phyloP scores from a whole-genome alignment of 2,329 filamentous ascomycete species.

The Xylaria sp. region DNA sequence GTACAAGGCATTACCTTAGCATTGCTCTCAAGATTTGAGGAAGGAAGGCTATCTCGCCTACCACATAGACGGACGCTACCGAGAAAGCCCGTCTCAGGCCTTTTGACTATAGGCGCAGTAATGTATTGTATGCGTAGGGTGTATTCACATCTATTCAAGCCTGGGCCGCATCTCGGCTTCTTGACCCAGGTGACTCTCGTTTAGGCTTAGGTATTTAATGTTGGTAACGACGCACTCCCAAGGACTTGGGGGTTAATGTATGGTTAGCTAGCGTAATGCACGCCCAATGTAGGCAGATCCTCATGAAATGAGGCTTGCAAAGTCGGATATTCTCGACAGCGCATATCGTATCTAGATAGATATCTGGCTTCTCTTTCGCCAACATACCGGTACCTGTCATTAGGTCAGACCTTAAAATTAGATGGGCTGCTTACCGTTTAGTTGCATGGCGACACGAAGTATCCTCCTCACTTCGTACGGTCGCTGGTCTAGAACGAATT shows the following conservation, averaged over 20 bases:
- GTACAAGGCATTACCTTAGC: background rate
- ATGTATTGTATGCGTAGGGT: background rate
- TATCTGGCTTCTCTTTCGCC: slow-evolving; percentile 4
- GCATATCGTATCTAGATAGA: background rate
- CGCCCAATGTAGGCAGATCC: background rate
- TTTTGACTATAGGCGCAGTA: background rate
- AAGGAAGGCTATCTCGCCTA: background rate
- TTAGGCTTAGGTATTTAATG: background rate
- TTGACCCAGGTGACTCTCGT: background rate
- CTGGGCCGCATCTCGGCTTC: background rate
- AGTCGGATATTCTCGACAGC: background rate
- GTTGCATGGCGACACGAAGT: slow-evolving; percentile 8
- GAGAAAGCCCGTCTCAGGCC: background rate
- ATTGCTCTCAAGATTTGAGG: background rate
- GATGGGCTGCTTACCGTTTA: background rate
- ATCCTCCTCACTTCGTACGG: background rate
- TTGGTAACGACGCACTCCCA: slow-evolving; percentile 4
- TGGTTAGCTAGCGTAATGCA: background rate
- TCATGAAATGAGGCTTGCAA: background rate
- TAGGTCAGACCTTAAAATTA: background rate
- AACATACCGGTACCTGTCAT: background rate
- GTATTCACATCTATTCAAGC: background rate
- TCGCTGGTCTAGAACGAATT: slow-evolving; percentile 8
- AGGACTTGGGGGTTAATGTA: background rate
- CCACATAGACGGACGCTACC: background rate